Evolutionary conservation across 257 asterid species (phyloP).

Genomic region (Nicotiana paniculata): DNA sequence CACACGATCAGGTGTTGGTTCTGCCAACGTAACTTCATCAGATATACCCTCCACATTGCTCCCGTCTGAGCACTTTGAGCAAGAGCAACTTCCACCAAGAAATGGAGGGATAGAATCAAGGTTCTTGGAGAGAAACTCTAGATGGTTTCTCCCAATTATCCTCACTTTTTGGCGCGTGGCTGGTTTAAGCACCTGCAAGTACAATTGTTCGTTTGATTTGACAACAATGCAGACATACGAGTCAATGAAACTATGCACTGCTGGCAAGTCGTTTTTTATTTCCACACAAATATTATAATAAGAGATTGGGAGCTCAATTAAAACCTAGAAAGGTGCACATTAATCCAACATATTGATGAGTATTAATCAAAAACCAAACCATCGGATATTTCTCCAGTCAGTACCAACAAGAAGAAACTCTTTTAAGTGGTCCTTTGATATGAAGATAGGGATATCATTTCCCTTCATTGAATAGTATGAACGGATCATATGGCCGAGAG

Average conservation of each 20-base stretch:
- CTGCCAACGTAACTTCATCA: background rate
- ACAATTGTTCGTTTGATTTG: background rate
- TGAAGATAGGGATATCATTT: background rate
- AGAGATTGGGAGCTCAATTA: background rate
- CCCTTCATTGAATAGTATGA: background rate
- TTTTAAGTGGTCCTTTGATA: background rate
- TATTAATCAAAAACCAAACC: background rate
- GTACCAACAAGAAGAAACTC: background rate
- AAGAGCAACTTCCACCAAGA: slow-evolving; percentile 35
- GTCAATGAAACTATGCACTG: background rate
- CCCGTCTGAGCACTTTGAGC: slow-evolving; percentile 21
- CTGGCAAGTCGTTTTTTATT: background rate
- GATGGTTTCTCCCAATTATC: slow-evolving; percentile 29
- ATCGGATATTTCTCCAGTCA: background rate
- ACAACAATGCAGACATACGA: background rate
- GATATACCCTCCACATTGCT: background rate
- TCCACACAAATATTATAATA: background rate
- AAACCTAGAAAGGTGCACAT: background rate
- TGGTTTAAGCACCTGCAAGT: slow-evolving; percentile 36
- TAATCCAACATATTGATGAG: background rate
- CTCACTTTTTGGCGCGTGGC: slow-evolving; percentile 32
- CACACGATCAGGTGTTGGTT: background rate
- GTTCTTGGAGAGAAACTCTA: slow-evolving; percentile 16
- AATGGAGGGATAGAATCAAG: slow-evolving; percentile 23
- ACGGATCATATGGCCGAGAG: background rate